Evolutionary conservation across 2,329 filamentous ascomycete species (phyloP), one percentile per base, ranked within the genome.

Genomic region (Colletotrichum sp.): DNA sequence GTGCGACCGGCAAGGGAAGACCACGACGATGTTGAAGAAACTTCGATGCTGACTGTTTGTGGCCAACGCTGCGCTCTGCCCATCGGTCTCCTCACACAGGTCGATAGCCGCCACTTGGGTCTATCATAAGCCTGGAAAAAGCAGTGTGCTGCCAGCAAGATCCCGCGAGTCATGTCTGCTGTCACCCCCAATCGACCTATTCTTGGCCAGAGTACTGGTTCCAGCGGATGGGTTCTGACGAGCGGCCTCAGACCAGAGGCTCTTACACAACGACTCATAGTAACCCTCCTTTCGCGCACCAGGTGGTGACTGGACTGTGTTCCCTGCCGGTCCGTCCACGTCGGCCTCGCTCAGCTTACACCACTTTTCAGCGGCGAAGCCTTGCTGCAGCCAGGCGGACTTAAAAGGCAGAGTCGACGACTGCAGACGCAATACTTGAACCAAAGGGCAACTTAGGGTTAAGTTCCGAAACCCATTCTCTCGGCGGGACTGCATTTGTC

Each of bases 401-500:
- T 82, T 96, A 96, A 83, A 96, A 92, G 89, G 90, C 87, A 88
- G 87, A 86, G 90, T 87, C 90, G 86, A 92, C 92, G 92, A 94
- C 93, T 91, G 87, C 88, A 85, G 89, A 89, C 92, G 92, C 92
- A 94, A 96, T 82, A 90, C 94, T 94, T 77, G 80, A 84, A 92
- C 95, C 94, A 94, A 92, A 88, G 85, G 83, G 87, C 86, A 88
- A 88, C 90, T 94, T 98, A 98, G 96, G 96, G 96, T 98, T 98
- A 98, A 96, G 94, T 96, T 96, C 94, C 95, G 93, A 93, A 86
- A 88, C 86, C 88, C 88, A 88, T 92, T 93, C 91, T 90, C 91
- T 86, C 87, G 84, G 82, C 82, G 82, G 83, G 81, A 21, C 43
- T 52, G 43, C 43, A 52, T 52, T 52, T 83, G 81, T 84, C 83